Conservation (phyloP, 768 basidiomycete genomes). For the Cyathus striatus region DNA sequence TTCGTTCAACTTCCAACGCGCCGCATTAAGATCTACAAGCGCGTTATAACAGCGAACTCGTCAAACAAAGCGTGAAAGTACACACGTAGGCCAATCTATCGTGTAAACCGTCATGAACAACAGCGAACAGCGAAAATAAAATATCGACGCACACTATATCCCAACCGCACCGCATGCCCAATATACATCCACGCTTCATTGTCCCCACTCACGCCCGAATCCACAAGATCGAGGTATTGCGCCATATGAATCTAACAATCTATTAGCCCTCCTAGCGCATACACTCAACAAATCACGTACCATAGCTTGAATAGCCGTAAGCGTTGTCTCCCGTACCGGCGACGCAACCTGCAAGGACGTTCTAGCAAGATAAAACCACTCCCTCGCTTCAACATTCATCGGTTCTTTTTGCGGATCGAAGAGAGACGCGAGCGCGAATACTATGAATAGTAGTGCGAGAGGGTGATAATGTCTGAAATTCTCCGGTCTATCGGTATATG, state of each 20-base stretch:
- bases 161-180: constrained; percentile 56
- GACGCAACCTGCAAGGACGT: constrained; percentile 44
- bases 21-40: constrained; percentile 49
- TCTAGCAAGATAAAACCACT: constrained; percentile 58
- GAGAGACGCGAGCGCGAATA: constrained; percentile 63
- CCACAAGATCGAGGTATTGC: constrained; percentile 53
- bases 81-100: constrained; percentile 50
- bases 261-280: neutral
- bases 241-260: constrained; percentile 30
- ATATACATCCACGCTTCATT: constrained; percentile 50
- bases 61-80: constrained; percentile 4
- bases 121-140: neutral
- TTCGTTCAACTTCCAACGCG: constrained; percentile 53
- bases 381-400: constrained; percentile 48
- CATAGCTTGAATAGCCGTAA: constrained; percentile 48
- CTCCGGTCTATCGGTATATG: constrained; percentile 23
- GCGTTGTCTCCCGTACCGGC: constrained; percentile 44
- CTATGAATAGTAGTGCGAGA: constrained; percentile 56
- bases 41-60: neutral
- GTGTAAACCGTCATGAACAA: neutral
- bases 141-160: constrained; percentile 40
- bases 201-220: constrained; percentile 39
- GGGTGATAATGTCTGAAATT: constrained; percentile 43
- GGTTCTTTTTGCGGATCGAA: constrained; percentile 48
- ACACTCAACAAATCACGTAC: constrained; percentile 26